Base-by-base conservation (phyloP, 2,329 filamentous ascomycete genomes). In the Ophiosphaerella herpotricha region DNA sequence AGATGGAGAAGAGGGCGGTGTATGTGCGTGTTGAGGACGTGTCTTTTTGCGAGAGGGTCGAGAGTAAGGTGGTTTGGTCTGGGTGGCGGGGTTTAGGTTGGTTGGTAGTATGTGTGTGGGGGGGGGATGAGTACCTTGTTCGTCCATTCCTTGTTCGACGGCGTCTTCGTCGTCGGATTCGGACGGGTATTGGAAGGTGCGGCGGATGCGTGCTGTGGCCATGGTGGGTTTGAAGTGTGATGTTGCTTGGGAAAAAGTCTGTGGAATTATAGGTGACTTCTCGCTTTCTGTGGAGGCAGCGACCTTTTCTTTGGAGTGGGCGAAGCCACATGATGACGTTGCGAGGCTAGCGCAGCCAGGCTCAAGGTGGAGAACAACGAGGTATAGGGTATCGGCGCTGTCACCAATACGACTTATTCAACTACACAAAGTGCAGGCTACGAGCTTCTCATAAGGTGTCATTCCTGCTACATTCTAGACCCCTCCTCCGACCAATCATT, bases 131-230 rank as follows among this genome's bases (percentile, higher is more conserved):
- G 44, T 70, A 87, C 87, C 87, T 80, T 92, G 82, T 74, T 92
- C 89, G 69, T 94, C 90, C 52, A 94, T 78, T 47, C 85, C 82
- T 58, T 85, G 81, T 31, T 82, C 81, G 14, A 79, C 70, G 64
- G 80, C 78, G 11, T 82, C 80, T 26, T 79, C 73, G 68, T 81
- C 78, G 32, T 82, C 78, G 38, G 77, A 75, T 54, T 80, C 77
- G 40, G 80, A 79, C 4, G 88, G 88, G 74, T 93, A 94, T 53
- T 82, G 83, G 74, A 95, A 94, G 7, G 89, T 87, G 63, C 83
- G 87, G 64, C 91, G 86, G 38, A 94, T 77, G 55, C 89, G 85
- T 44, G 88, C 77, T 35, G 81, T 74, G 48, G 78, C 75, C 79
- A 81, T 80, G 42, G 16, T 39, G 24, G 5, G 16, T 24, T 24